phyloP scores from a whole-genome alignment of 2,329 filamentous ascomycete species.

The Penicillium brasilianum region DNA sequence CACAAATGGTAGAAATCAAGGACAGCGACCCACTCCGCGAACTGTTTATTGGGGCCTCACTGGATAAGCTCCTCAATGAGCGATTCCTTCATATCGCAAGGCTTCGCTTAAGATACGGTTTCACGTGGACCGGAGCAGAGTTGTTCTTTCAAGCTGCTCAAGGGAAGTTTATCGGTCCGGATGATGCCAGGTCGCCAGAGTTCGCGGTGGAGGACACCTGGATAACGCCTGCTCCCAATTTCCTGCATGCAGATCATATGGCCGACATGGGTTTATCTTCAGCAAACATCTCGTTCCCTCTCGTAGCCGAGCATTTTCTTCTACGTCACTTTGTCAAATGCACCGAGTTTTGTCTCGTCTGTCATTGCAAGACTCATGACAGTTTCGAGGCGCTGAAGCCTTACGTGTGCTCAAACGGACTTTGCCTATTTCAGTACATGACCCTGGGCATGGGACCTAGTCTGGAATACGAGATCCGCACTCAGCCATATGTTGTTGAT shows the following conservation, averaged over 20 bases:
- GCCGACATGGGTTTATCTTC: constrained; percentile 27
- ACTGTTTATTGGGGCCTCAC: constrained; percentile 72
- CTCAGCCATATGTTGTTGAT: constrained; percentile 82
- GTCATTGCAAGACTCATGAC: constrained; percentile 69
- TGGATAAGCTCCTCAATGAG: constrained; percentile 70
- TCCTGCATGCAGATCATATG: constrained; percentile 60
- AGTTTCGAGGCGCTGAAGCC: constrained; percentile 61
- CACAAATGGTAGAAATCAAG: background rate
- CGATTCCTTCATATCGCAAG: constrained; percentile 68
- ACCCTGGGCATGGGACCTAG: constrained; percentile 81
- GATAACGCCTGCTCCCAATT: constrained; percentile 38
- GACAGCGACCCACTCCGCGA: constrained; percentile 38
- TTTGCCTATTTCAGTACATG: constrained; percentile 91
- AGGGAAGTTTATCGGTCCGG: constrained; percentile 33
- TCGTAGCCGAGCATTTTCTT: constrained; percentile 73
- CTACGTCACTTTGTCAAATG: constrained; percentile 79
- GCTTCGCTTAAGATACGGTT: constrained; percentile 57
- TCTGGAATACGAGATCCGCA: constrained; percentile 81
- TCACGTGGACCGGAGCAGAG: constrained; percentile 73
- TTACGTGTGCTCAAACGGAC: constrained; percentile 73
- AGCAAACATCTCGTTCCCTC: constrained; percentile 57
- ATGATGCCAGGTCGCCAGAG: constrained; percentile 17
- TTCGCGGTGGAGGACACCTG: constrained; percentile 34
- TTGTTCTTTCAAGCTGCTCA: constrained; percentile 57
- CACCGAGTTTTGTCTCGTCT: constrained; percentile 85